phyloP scores from a whole-genome alignment of 257 asterid genomes.

The Fraxinus pennsylvanica region DNA sequence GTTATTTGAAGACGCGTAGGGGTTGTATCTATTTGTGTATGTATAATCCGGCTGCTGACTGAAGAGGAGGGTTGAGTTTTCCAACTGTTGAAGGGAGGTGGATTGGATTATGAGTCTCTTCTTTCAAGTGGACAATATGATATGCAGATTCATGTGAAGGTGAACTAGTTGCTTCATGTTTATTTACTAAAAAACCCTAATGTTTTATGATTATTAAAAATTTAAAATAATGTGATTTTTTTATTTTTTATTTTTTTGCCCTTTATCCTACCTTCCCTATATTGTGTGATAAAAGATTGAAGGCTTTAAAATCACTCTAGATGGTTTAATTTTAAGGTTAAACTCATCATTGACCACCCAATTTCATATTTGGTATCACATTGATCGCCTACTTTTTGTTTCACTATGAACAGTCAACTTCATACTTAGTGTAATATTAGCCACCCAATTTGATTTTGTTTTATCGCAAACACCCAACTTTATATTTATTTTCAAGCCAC shows the following conservation, averaged over 20 bases:
- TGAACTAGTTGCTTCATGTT: conserved; percentile 24
- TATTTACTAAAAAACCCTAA: background rate
- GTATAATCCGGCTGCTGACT: background rate
- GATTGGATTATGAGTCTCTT: background rate
- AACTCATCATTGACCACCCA: no score
- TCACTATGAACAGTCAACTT: no score
- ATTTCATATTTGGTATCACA: no score
- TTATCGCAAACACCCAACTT: no score
- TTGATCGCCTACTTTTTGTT: no score
- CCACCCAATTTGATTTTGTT: no score
- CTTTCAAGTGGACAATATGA: conserved; percentile 6
- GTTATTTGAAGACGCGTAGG: background rate
- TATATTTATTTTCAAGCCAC: no score
- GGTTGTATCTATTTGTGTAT: background rate
- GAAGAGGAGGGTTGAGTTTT: background rate
- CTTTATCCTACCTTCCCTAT: background rate
- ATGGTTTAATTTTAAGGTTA: no score
- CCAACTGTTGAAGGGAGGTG: background rate
- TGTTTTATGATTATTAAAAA: background rate
- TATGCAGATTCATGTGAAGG: conserved; percentile 45
- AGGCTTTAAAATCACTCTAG: no score
- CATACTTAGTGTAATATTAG: no score
- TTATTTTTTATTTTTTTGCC: background rate
- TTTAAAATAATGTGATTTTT: background rate
- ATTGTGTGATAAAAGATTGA: background rate